Percentiles rank a stretch among this genome's conserved stretches.
Evolutionary conservation across 768 basidiomycete species (phyloP).

Genomic region (button mushroom (Agaricus bisporus)): DNA sequence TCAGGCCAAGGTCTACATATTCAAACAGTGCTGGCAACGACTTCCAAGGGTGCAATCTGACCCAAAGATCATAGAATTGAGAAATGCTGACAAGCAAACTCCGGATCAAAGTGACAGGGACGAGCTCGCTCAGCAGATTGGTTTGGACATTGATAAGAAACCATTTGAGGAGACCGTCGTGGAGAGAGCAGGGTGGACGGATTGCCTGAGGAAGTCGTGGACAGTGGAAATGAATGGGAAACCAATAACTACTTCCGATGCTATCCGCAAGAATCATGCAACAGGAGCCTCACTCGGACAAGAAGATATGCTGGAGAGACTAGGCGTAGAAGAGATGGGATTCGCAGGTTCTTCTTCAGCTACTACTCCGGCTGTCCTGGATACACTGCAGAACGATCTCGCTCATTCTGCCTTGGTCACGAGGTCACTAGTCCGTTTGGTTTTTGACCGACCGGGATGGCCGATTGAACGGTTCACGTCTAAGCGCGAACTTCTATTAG

Average conservation of each 20-base stretch:
- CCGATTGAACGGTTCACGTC: not conserved
- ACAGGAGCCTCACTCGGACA: no score
- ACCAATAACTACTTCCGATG: not conserved
- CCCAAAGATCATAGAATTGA: not conserved
- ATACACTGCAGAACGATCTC: not conserved
- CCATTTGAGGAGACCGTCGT: not conserved
- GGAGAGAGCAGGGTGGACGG: not conserved
- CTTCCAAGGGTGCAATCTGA: not conserved
- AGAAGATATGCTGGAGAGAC: no score
- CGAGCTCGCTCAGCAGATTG: not conserved
- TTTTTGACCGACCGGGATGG: not conserved
- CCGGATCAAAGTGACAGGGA: not conserved
- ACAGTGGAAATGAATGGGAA: not conserved
- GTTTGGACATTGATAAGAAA: not conserved
- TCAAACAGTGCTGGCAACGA: conserved; percentile 1
- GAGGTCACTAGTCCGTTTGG: not conserved
- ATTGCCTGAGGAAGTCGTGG: not conserved
- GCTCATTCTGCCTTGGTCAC: not conserved
- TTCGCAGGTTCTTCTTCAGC: no score
- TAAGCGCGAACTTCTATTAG: not conserved
- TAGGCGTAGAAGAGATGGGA: no score
- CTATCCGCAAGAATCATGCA: not conserved
- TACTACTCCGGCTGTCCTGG: no score
- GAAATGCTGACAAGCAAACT: not conserved
- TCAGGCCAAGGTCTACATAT: not conserved